phyloP scores from a whole-genome alignment of 371 early-diverging fungal genomes.

The Funneliformis caledonium region DNA sequence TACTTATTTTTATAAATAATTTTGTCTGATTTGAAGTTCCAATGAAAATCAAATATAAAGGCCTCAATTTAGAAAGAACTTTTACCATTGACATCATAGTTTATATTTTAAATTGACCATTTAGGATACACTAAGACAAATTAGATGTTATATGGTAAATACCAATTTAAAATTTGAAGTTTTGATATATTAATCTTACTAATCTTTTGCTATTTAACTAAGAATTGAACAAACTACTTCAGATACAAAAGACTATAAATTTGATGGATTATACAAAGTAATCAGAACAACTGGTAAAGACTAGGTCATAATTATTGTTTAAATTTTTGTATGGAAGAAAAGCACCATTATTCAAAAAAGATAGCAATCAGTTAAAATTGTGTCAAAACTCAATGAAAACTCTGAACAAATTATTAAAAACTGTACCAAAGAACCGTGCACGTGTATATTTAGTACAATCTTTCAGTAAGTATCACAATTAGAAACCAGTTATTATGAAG shows the following conservation, averaged over 20 bases:
- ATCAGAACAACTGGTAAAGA: background rate
- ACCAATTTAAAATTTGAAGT: too few species aligned
- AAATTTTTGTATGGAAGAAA: constrained; percentile 25
- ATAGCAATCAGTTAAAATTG: background rate
- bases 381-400: constrained; percentile 25
- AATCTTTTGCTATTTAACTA: too few species aligned
- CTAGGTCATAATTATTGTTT: background rate
- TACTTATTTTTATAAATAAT: background rate
- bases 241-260: too few species aligned
- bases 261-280: background rate
- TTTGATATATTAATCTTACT: too few species aligned
- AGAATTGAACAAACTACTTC: too few species aligned
- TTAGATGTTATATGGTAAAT: too few species aligned
- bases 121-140: too few species aligned
- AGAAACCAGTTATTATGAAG: background rate
- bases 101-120: too few species aligned
- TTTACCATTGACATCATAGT: too few species aligned
- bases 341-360: background rate
- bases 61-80: too few species aligned
- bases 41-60: too few species aligned
- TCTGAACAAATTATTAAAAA: constrained; percentile 18
- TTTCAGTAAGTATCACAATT: constrained; percentile 28
- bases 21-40: too few species aligned
- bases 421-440: constrained; percentile 1
- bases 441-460: constrained; percentile 30